Evolutionary conservation across 1,139 yeast genomes (phyloP).

Genomic region (Blastobotrys proliferans): DNA sequence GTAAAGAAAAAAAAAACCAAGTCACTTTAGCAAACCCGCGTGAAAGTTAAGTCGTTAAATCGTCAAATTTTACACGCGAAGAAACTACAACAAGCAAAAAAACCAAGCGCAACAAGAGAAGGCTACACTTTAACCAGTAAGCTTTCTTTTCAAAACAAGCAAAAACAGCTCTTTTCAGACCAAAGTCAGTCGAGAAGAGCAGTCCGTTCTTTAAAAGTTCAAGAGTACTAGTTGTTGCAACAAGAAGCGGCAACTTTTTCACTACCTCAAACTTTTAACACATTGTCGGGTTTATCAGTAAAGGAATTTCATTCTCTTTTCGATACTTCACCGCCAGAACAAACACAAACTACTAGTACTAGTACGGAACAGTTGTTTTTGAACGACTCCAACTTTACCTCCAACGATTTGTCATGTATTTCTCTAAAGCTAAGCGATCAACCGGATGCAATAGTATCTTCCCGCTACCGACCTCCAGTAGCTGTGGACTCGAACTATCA

Average conservation of each 20-base stretch:
- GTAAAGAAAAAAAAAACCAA: background rate
- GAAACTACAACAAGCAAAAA: too few species aligned
- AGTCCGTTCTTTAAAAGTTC: background rate
- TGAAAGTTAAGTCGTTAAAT: too few species aligned
- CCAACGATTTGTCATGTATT: constrained; percentile 4
- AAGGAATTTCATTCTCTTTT: constrained; percentile 17
- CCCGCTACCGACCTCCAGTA: background rate
- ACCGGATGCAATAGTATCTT: background rate
- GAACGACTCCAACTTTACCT: constrained; percentile 1
- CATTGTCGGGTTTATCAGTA: constrained; percentile 19
- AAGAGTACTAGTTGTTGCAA: constrained; percentile 11
- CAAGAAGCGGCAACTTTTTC: constrained; percentile 6
- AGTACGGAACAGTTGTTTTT: background rate
- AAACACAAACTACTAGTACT: background rate
- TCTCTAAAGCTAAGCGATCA: background rate
- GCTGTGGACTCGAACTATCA: background rate
- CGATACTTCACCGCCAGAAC: constrained; percentile 13
- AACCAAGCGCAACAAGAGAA: too few species aligned
- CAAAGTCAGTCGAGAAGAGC: background rate
- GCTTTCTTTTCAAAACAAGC: too few species aligned
- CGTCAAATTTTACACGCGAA: too few species aligned
- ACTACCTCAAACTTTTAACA: background rate
- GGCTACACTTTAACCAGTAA: too few species aligned
- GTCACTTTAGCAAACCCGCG: too few species aligned
- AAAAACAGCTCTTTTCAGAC: background rate